Base-by-base conservation (phyloP, 805 yeast genomes). In the Grigorovia yakushimaensis region DNA sequence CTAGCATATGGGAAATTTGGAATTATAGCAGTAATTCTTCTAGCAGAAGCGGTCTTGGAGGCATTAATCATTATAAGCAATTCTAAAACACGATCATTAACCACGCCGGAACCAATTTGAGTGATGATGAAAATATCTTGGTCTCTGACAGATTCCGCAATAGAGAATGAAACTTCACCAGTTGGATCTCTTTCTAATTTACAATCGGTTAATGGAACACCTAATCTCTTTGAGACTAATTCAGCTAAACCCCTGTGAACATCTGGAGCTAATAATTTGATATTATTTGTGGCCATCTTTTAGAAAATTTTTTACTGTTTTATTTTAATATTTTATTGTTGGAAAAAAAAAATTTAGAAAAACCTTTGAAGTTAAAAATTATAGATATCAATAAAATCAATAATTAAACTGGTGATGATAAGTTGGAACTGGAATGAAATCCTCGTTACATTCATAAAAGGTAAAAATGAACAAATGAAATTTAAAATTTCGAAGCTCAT, bases 1-100 rank as follows among this genome's bases (percentile, higher is more conserved):
- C 94, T 78, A n/a, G 93, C 93, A 56, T 85, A 85, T 10, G 89
- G 89, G 66, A 83, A 85, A 62, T 80, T 84, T 46, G 94, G 93
- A 53, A 85, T 75, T 17, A 85, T 85, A 6, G 86, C 93, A 2
- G 91, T 84, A 61, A 85, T 82, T 62, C 88, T 75, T 62, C 93
- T 76, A 18, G 91, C 93, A 46, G 87, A 79, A 9, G 93, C 93
- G 2, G 84, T 81, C 58, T 81, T 81, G 65, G 91, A 85, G 17
- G 93, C 91, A 59, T 82, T 82, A 52, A 85, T 82, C 81, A 84
- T 82, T 59, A 84, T 81, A 54, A 85, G 65, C 37, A 84, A 67
- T 61, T 85, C 94, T 67, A 85, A 67, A 33, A 85, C 79, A 52
- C 79, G 74, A 63, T 85, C 91, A 59, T 84, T 84, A 35, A 84